Conservation (phyloP, 2,329 filamentous ascomycete genomes). For the Capronia epimyces region DNA sequence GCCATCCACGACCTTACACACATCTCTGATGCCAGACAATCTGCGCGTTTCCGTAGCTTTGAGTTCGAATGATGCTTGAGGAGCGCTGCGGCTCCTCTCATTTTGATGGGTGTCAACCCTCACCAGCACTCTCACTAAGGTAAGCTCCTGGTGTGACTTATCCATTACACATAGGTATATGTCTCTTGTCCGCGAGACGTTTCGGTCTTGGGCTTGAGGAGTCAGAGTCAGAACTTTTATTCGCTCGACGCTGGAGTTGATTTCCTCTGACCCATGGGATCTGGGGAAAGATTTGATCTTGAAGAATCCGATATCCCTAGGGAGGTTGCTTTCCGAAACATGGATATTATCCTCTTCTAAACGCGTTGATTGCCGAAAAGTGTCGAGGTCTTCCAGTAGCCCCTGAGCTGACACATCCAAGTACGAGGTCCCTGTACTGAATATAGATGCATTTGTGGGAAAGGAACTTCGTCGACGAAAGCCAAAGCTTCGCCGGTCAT, state of each 20-base stretch:
- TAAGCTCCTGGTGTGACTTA: conserved; percentile 59
- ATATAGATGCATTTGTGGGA: conserved; percentile 45
- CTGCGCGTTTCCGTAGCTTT: conserved; percentile 48
- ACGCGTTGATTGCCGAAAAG: conserved; percentile 15
- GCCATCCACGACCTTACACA: conserved; percentile 65
- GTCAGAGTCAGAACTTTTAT: conserved; percentile 20
- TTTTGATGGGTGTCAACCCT: conserved; percentile 35
- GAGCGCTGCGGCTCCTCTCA: conserved; percentile 7
- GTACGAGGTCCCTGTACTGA: conserved; percentile 54
- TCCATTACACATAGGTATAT: conserved; percentile 63
- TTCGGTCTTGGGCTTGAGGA: conserved; percentile 2
- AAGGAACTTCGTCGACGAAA: conserved; percentile 52
- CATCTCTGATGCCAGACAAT: conserved; percentile 65
- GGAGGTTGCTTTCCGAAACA: conserved; percentile 15
- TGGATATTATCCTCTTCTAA: conserved; percentile 20
- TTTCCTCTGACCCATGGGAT: conserved; percentile 2
- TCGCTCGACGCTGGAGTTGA: background rate
- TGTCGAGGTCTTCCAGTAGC: conserved; percentile 61
- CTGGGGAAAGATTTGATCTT: conserved; percentile 25
- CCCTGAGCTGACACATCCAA: conserved; percentile 64
- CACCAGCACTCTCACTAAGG: conserved; percentile 59
- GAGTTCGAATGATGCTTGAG: conserved; percentile 18
- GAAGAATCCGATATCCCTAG: conserved; percentile 24
- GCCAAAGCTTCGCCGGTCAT: conserved; percentile 58
- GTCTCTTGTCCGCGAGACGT: conserved; percentile 30